A percentile compares a stretch with the other conserved stretches of the same genome.
phyloP scores from a whole-genome alignment of 2,329 filamentous ascomycete species.

The Cordyceps fumosorosea region DNA sequence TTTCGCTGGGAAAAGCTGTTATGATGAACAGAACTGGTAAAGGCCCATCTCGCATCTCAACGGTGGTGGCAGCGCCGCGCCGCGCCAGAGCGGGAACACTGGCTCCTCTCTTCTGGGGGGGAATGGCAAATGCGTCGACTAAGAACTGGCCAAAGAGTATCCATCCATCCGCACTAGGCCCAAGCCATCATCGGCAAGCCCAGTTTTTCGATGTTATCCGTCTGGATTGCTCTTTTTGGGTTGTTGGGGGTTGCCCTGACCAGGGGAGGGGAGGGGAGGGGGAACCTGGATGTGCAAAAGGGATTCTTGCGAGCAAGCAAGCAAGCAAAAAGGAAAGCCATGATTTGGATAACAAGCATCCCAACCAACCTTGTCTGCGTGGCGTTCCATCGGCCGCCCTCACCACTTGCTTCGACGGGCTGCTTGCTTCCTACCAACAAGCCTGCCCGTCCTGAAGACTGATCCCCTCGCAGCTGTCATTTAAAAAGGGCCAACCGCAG shows the following conservation, averaged over 20 bases:
- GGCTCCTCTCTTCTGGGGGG: no score
- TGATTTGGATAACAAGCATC: neutral
- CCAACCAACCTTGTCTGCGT: constrained; percentile 3
- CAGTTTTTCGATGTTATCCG: neutral
- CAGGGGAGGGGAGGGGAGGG: no score
- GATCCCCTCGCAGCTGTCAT: neutral
- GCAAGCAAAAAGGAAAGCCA: neutral
- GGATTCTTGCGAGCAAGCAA: neutral
- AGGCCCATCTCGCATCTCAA: constrained; percentile 12
- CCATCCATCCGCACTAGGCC: neutral
- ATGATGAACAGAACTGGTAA: neutral
- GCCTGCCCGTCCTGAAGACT: neutral
- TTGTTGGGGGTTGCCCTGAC: no score
- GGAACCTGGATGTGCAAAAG: neutral
- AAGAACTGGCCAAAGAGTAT: neutral
- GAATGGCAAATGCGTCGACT: no score
- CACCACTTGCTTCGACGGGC: neutral
- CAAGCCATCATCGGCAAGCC: constrained; percentile 3
- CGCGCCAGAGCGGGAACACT: constrained; percentile 6
- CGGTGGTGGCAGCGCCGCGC: constrained; percentile 10
- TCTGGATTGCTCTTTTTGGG: no score
- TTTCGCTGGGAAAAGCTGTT: no score
- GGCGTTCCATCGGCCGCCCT: constrained; percentile 8
- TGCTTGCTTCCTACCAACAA: neutral
- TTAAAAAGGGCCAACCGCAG: constrained; percentile 5